These are phyloP conservation scores for Argentina anserina DNA, from an alignment of 306 rosid genomes.

Conservation along the genomic window DNA sequence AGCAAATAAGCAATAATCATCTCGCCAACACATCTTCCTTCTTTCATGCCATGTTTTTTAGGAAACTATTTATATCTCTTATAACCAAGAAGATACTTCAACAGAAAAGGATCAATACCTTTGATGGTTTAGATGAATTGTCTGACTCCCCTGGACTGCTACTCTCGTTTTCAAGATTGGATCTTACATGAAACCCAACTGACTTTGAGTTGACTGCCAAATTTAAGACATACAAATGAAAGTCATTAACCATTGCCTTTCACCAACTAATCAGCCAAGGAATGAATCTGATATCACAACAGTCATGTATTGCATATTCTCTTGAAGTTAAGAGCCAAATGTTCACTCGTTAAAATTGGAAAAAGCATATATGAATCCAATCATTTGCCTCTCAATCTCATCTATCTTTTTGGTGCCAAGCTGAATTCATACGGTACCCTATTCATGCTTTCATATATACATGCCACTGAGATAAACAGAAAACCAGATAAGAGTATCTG, in stretches of 20 bases:
- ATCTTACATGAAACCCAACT: conserved; percentile 24
- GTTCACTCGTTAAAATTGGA: not conserved
- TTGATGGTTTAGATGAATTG: conserved; percentile 27
- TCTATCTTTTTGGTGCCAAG: too few species aligned
- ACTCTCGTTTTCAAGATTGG: conserved; percentile 37
- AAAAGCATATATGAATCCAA: not conserved
- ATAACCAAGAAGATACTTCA: not conserved
- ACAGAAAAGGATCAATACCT: conserved; percentile 24
- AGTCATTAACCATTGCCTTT: not conserved
- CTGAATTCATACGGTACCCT: not conserved
- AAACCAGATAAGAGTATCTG: not conserved
- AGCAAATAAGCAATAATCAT: not conserved
- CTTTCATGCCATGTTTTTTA: not conserved
- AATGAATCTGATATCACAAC: too few species aligned
- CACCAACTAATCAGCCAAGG: not conserved
- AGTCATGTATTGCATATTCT: not conserved
- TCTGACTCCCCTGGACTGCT: conserved; percentile 23
- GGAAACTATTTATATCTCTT: not conserved
- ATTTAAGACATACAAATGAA: conserved; percentile 4
- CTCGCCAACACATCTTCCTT: not conserved
- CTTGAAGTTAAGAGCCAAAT: not conserved
- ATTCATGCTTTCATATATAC: not conserved
- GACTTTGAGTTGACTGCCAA: conserved; percentile 35
- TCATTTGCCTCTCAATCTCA: not conserved
- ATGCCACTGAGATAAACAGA: not conserved